Evolutionary conservation across 345 rosid genomes (phyloP).

Genomic region (Eucalyptus guilfoylei): DNA sequence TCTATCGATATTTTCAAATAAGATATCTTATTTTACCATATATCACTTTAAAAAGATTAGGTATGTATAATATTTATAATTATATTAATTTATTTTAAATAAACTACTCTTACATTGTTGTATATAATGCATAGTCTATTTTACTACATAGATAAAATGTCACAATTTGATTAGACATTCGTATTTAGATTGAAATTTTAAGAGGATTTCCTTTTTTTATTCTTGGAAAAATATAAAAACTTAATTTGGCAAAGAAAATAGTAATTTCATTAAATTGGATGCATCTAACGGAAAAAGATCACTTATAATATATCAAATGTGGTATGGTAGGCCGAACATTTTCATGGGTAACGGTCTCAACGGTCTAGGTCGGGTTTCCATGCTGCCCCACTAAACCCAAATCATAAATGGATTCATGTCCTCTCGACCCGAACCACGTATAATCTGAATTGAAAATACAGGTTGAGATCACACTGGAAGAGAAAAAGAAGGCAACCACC

Average conservation of each 20-base stretch:
- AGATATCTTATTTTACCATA: background rate
- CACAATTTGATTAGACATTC: background rate
- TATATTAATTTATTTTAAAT: background rate
- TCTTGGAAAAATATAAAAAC: background rate
- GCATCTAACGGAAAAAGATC: background rate
- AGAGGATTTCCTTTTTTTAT: background rate
- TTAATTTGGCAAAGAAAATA: background rate
- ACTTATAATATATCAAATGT: background rate
- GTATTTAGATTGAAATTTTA: background rate
- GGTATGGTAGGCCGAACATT: too few relatives aligned
- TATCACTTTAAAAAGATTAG: background rate
- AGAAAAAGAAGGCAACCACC: background rate
- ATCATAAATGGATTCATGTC: too few relatives aligned
- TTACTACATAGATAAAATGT: background rate
- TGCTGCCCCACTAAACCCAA: rapidly evolving
- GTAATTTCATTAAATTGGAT: background rate
- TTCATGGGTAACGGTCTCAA: too few relatives aligned
- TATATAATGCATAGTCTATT: background rate
- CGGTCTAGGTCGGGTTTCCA: rapidly evolving
- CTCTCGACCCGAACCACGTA: rapidly evolving
- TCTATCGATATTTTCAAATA: too few relatives aligned
- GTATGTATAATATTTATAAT: background rate
- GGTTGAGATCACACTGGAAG: background rate
- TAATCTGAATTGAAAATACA: too few relatives aligned
- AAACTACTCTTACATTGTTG: background rate